phyloP scores from a whole-genome alignment of 768 basidiomycete species.

The Suillus lakei region DNA sequence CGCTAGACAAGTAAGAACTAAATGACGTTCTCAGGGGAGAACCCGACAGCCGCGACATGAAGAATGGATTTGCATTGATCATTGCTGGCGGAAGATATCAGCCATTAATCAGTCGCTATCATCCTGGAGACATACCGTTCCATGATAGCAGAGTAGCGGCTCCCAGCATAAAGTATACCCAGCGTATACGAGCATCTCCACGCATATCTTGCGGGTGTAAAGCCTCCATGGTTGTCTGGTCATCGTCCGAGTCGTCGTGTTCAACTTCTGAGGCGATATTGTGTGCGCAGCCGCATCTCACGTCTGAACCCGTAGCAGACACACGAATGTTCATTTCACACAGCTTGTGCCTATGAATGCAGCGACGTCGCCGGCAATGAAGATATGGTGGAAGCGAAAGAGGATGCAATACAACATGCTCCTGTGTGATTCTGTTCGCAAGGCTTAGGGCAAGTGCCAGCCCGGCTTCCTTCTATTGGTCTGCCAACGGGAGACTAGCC shows the following conservation, averaged over 20 bases:
- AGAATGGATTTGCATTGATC: constrained; percentile 86
- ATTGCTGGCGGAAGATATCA: constrained; percentile 54
- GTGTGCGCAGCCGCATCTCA: neutral
- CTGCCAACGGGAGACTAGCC: neutral
- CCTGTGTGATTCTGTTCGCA: neutral
- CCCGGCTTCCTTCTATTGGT: neutral
- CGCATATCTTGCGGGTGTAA: neutral
- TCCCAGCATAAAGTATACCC: constrained; percentile 77
- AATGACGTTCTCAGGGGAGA: constrained; percentile 65
- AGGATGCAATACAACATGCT: neutral
- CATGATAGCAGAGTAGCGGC: constrained; percentile 84
- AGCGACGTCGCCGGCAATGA: neutral
- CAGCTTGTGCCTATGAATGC: neutral
- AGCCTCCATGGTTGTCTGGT: neutral
- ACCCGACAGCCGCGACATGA: constrained; percentile 67
- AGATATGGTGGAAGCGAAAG: neutral
- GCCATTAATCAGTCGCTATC: neutral
- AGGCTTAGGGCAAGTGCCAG: neutral
- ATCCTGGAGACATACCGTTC: constrained; percentile 67
- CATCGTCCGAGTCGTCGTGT: neutral
- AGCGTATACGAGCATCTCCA: constrained; percentile 52
- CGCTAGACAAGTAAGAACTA: constrained; percentile 66
- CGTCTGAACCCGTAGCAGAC: neutral
- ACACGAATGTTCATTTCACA: neutral
- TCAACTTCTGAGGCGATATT: neutral